A percentile compares a stretch with the other conserved stretches of the same genome.
These are phyloP conservation scores for Bryoerythrophyllum caledonicum DNA, from an alignment of 225 moss, liverwort and hornwort species.

Conservation along the genomic window DNA sequence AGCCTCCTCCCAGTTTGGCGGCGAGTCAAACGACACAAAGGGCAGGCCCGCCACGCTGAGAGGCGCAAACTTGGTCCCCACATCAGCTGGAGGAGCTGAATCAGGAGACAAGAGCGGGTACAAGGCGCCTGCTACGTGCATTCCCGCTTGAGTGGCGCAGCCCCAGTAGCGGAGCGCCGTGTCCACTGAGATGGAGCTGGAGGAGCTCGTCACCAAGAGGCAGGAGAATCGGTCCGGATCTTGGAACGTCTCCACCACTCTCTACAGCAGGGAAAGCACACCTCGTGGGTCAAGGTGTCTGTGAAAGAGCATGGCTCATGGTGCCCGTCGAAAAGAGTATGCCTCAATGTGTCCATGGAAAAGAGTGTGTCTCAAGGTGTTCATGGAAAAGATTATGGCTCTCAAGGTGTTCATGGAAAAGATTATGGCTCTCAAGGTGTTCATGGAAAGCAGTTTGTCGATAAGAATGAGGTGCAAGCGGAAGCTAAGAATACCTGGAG, in stretches of 20 bases:
- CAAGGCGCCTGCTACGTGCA: conserved; percentile 74
- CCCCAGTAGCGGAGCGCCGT: conserved; percentile 95
- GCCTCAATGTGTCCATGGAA: no score
- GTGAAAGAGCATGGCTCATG: no score
- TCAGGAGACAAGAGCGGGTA: conserved; percentile 37
- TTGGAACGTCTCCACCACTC: conserved; percentile 62
- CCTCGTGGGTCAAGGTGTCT: no score
- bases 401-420: no score
- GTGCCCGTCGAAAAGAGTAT: no score
- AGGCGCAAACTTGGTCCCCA: conserved; percentile 57
- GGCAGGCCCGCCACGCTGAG: conserved; percentile 63
- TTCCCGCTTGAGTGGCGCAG: conserved; percentile 87
- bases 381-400: no score
- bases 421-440: no score
- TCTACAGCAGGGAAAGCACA: conserved; percentile 38
- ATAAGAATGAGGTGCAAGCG: background rate
- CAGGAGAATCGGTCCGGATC: conserved; percentile 79
- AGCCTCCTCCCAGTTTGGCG: conserved; percentile 72
- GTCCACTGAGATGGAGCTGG: conserved; percentile 62
- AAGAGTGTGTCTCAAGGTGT: no score
- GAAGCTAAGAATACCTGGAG: conserved; percentile 48
- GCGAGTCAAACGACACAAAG: conserved; percentile 40
- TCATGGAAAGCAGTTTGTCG: no score
- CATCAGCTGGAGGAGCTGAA: conserved; percentile 24
- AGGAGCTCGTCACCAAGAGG: conserved; percentile 70